Conservation (phyloP, 306 rosid genomes). For the Ormosia semicastrata region DNA sequence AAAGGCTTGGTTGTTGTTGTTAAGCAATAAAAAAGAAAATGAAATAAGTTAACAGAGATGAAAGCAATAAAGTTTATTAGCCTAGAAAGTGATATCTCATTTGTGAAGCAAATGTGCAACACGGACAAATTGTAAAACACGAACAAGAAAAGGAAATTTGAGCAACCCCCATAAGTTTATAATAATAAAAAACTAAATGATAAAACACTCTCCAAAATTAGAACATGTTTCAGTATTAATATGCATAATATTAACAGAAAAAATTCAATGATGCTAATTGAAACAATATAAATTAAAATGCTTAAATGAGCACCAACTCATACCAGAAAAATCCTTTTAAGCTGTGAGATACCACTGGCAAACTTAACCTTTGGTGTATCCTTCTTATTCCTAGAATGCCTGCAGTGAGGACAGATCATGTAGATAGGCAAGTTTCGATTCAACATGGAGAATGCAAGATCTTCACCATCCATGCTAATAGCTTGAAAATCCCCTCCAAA, state of each 20-base stretch:
- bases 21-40: neutral
- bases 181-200: neutral
- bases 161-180: neutral
- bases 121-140: neutral
- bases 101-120: neutral
- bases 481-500: slow-evolving; percentile 55
- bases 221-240: slow-evolving; percentile 9
- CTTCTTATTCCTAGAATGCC: slow-evolving; percentile 57
- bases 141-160: slow-evolving; percentile 15
- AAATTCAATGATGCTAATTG: neutral
- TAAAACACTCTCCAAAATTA: slow-evolving; percentile 14
- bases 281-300: slow-evolving; percentile 14
- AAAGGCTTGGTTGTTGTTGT: too few relatives aligned
- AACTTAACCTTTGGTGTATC: slow-evolving; percentile 60
- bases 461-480: slow-evolving; percentile 51
- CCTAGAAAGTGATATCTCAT: neutral
- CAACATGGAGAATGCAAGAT: slow-evolving; percentile 69
- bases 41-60: neutral
- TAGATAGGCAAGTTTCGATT: slow-evolving; percentile 75
- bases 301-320: slow-evolving; percentile 30
- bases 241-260: neutral
- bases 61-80: neutral
- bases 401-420: slow-evolving; percentile 91
- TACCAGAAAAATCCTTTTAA: slow-evolving; percentile 88
- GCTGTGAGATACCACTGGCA: slow-evolving; percentile 85